Evolutionary conservation across 2,329 filamentous ascomycete genomes (phyloP).

Genomic region (Penicillium verrucosum): DNA sequence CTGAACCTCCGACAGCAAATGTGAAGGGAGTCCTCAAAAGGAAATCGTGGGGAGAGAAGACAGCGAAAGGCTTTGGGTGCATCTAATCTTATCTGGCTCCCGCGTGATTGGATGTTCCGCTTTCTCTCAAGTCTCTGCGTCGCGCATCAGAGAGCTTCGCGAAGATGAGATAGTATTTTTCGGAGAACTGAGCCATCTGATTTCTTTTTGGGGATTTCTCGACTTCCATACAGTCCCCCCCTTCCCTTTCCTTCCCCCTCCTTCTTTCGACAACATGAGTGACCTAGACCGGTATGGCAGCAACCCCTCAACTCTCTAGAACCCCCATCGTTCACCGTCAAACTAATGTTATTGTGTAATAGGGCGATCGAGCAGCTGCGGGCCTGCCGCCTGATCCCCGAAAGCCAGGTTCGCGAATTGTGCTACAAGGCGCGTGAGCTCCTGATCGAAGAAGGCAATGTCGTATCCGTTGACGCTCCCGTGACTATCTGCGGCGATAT

Average conservation of each 20-base stretch:
- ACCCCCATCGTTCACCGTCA: conserved; percentile 2
- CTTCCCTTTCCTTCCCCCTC: conserved; percentile 6
- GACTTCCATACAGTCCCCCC: conserved; percentile 5
- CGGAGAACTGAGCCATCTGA: conserved; percentile 14
- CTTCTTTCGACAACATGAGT: conserved; percentile 61
- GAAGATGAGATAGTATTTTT: conserved; percentile 18
- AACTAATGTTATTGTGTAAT: conserved; percentile 15
- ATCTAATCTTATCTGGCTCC: conserved; percentile 42
- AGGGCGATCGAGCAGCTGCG: conserved; percentile 95
- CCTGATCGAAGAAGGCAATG: conserved; percentile 95
- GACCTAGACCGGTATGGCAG: conserved; percentile 78
- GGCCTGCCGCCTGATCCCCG: conserved; percentile 92
- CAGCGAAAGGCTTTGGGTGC: conserved; percentile 29
- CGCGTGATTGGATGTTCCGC: conserved; percentile 28
- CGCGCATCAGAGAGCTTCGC: conserved; percentile 19
- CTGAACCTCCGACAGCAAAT: background rate
- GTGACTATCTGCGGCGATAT: conserved; percentile 98
- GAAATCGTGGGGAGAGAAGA: conserved; percentile 9
- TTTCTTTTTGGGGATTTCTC: conserved; percentile 9
- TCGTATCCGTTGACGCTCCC: conserved; percentile 89
- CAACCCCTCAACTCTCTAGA: background rate
- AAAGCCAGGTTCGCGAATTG: conserved; percentile 90
- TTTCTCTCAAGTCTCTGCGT: conserved; percentile 5
- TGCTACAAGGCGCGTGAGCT: conserved; percentile 97
- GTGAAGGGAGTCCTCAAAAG: conserved; percentile 5